Evolutionary conservation across 2,329 filamentous ascomycete species (phyloP), one percentile per base, ranked within the genome.

Genomic region (Pyricularia pennisetigena): DNA sequence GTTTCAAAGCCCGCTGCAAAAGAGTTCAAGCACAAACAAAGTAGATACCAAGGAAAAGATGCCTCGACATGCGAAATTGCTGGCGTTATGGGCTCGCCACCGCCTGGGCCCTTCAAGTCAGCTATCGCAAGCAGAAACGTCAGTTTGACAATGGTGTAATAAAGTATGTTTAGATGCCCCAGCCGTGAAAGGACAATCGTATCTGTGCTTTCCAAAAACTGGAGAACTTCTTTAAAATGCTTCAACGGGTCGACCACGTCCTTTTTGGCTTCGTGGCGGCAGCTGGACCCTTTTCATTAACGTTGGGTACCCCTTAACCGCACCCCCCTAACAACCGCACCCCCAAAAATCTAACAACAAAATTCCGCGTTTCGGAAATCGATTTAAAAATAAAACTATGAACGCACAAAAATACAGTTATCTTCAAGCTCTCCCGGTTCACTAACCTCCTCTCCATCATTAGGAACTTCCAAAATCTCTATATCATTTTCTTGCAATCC

Each of bases 141-240:
- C 30, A 92, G 77, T 4, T 84, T 82, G 0, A 86, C 82, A 71
- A 92, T 88, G 0, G 90, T 72, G 73, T 86, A 90, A 0, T 88
- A 83, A 1, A 90, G 78, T 2, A 86, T 83, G 70, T 88, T 87
- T 2, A 81, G 78, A 64, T 90, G 87, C 0, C 82, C 83, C 30
- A 82, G 80, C 0, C 87, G 81, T 2, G 77, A 75, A 8, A 88
- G 79, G 0, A 85, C 80, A 1, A 85, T 74, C 4, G 76, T 71
- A 59, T 84, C 80, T 0, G 81, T 85, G 1, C 78, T 74, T 41
- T 79, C 76, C 1, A 79, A 77, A 49, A 89, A 78, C 0, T 71
- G 68, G 20, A 12, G 20, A 5, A 32, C 63, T 24, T 64, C 29
- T 32, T 35, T 29, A n/a, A 64, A 29, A 16, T 32, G 26, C 12